Base-by-base conservation (phyloP, 176 grass and related monocot species). In the Juncus effusus region DNA sequence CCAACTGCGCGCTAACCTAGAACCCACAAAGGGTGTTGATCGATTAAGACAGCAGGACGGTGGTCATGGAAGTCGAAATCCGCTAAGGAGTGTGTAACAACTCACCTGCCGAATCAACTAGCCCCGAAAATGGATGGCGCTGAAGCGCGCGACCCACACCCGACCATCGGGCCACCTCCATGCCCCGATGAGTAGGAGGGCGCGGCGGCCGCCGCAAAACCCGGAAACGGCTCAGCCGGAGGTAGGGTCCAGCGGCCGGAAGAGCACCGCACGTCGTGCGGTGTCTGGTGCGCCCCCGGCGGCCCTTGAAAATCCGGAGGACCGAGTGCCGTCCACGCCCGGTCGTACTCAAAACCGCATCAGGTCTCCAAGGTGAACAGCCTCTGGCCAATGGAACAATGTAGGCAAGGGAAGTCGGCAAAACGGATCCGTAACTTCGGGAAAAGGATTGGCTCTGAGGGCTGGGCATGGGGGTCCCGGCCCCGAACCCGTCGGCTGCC, bases 161-260 rank as follows among this genome's bases (percentile, higher is more conserved):
- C 77, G 60, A 13, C 77, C 78, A 64, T 64, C 61, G 38, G 61
- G 61, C 36, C 61, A 64, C 2, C 76, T 42, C 74, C 78, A 64
- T 74, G 78, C 70, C 78, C 40, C 72, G 74, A 86, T 86, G 84
- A 86, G 70, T 82, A 86, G 84, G 84, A 87, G 84, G 79, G 84
- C 80, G 40, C 72, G 84, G 73, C 79, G 61, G 66, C 62, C 85
- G 73, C 80, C 4, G 67, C 85, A 77, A 88, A 88, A 83, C 85
- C 73, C 16, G 36, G 80, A n/a, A n/a, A n/a, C n/a, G n/a, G n/a
- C n/a, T n/a, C n/a, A 80, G n/a, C n/a, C n/a, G 62, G 62, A 70
- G 57, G 75, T 69, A 78, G 75, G 75, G 75, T 69, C 64, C 64
- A 69, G 75, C 55, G 75, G 64, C 42, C 49, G 77, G 68, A 79